Base-by-base conservation (phyloP, 352 stramenopile species). In the Saprolegnia diclina region DNA sequence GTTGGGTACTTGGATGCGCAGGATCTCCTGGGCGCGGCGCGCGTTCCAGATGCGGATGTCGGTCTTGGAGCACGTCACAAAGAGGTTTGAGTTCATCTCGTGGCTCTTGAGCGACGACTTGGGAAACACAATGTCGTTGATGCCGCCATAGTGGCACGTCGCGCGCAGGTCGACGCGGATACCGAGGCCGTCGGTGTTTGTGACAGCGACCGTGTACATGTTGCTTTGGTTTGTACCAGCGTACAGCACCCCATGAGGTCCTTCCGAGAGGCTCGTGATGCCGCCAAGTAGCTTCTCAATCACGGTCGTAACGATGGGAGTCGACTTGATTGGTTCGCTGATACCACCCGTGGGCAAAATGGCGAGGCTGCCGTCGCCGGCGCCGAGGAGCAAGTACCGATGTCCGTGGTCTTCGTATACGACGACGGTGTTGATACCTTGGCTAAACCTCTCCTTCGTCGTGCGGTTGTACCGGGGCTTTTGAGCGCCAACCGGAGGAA, bases 11-110 rank as follows among this genome's bases (percentile, higher is more conserved):
- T 98, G 93, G 45, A 99, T 97, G 52, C 96, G 87, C 42, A 99
- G 77, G n/a, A 99, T 91, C 76, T 99, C 96, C 64, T 96, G 83
- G 21, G 85, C 85, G 44, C 89, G 88, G 44, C 82, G 79, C 11
- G 87, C 89, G 72, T 98, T 98, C 96, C 96, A 99, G 64, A 99
- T 86, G 53, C 96, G 88, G 68, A 99, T 97, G 74, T 99, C 96
- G 22, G 81, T 91, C 69, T 94, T 92, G 61, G 89, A 95, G 69
- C 89, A 97, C 6, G 96, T 99, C 57, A 98, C 78, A 71, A 98
- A 98, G 50, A 99, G 78, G 38, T 97, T 90, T 57, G 92, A 89
- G 73, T 94, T 98, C 46, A 94, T 90, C 24, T 82, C 72, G 0
- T 78, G 74, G 50, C 77, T 72, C 14, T 82, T 79, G 13, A 77